Evolutionary conservation across 1,139 yeast species (phyloP).

Genomic region (Yamadazyma conglobata): DNA sequence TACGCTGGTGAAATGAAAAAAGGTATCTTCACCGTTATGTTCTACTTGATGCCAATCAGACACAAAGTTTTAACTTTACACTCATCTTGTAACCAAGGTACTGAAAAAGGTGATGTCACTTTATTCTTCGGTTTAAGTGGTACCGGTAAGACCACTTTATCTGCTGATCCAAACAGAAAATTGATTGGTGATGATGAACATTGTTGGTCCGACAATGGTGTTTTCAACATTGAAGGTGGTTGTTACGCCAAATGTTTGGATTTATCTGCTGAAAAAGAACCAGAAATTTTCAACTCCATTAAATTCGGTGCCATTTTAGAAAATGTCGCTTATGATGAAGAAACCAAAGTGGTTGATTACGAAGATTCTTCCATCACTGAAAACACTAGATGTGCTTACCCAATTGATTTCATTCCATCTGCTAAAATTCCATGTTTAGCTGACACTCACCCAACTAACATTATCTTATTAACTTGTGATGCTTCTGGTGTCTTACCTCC

Average conservation of each 20-base stretch:
- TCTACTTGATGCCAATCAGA: conserved; percentile 95
- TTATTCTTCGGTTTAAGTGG: conserved; percentile 96
- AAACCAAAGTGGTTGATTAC: conserved; percentile 82
- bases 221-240: conserved; percentile 98
- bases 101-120: conserved; percentile 72
- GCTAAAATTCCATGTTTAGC: conserved; percentile 95
- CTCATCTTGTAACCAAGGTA: conserved; percentile 93
- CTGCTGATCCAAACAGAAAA: conserved; percentile 93
- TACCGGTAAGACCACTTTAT: conserved; percentile 96
- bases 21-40: conserved; percentile 98
- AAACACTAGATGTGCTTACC: conserved; percentile 98
- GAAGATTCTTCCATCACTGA: conserved; percentile 80
- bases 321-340: conserved; percentile 84
- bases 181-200: conserved; percentile 99
- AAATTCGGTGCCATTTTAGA: conserved; percentile 92
- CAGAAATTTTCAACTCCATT: conserved; percentile 94
- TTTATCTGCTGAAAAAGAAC: conserved; percentile 88
- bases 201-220: conserved; percentile 99
- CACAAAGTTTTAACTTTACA: conserved; percentile 91
- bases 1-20: conserved; percentile 99
- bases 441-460: conserved; percentile 86
- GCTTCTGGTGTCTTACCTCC: conserved; percentile 98
- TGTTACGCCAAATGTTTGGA: conserved; percentile 98
- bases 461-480: conserved; percentile 91
- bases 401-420: conserved; percentile 94